Evolutionary conservation across 768 basidiomycete species (phyloP), one percentile per base, ranked within the genome.

Genomic region (Termitomyces sp.): DNA sequence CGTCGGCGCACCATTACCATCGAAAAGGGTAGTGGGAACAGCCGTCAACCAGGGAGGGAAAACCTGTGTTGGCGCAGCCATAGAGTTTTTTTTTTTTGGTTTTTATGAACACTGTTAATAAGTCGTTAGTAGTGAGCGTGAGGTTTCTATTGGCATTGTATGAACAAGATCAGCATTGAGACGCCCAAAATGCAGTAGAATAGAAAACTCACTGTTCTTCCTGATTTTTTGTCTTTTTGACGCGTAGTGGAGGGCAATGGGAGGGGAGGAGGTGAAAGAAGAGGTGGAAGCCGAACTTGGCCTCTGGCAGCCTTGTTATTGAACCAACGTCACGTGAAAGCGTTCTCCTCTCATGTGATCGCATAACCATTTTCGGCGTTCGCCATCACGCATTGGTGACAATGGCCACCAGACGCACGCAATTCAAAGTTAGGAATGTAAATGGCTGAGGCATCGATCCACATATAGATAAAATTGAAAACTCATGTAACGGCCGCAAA

Each of bases 11-110:
- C 88, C 89, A 56, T 75, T 77, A 3, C 77, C 74, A 67, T 85
- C 78, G 7, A 84, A 84, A 51, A 86, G 69, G 36, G 83, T 74
- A 17, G 83, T 77, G 37, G 81, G 77, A n/a, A 77, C 65, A 37
- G 81, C 76, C 2, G 88, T 84, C 64, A 92, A 76, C 91, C 91
- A 93, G 37, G 90, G 77, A 49, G 91, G 91, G 56, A 85, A 79
- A 61, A 79, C 74, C 71, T 92, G 91, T 3, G 87, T 83, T 31
- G 83, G 86, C 66, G 78, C 79, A 60, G 83, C 71, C 87, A 88
- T 88, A 67, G 55, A 57, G 43, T 40, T 15, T 11, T 40, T 59
- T 66, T 69, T 65, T 59, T 48, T 61, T 61, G 38, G 43, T 59
- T 64, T 60, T 61, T 63, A 52, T 61, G 11, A 59, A 68, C 66